Percentiles rank a stretch among this genome's conserved stretches.
Conservation (phyloP, 495 filamentous ascomycete species). For the Hyaloscypha variabilis region DNA sequence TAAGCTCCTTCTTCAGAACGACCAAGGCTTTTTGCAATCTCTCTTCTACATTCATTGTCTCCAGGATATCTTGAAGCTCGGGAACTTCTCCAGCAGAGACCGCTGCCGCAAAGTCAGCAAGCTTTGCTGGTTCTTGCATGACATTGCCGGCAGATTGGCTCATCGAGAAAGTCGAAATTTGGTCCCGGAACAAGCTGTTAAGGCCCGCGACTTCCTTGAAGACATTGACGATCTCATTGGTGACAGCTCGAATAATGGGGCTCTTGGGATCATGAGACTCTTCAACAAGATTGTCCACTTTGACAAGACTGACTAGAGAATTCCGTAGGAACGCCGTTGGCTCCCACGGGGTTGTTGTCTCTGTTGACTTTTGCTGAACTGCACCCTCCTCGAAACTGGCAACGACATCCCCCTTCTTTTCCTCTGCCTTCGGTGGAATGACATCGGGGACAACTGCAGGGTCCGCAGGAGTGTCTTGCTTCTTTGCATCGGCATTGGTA, state of each 20-base stretch:
- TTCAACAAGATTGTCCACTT: conserved; percentile 89
- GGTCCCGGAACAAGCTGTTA: conserved; percentile 95
- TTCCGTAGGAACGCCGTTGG: conserved; percentile 90
- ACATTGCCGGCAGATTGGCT: conserved; percentile 93
- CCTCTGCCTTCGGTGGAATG: conserved; percentile 39
- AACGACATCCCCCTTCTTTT: conserved; percentile 90
- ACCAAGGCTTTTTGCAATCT: conserved; percentile 86
- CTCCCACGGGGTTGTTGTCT: conserved; percentile 64
- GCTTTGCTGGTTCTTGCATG: conserved; percentile 88
- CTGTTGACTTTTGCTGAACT: conserved; percentile 48
- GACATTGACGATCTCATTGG: conserved; percentile 96
- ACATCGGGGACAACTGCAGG: conserved; percentile 23
- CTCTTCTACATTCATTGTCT: conserved; percentile 84
- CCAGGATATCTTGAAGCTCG: conserved; percentile 93
- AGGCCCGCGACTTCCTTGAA: conserved; percentile 95
- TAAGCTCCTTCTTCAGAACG: conserved; percentile 95
- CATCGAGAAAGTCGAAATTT: conserved; percentile 96
- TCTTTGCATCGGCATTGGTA: conserved; percentile 41
- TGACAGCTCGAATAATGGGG: conserved; percentile 83
- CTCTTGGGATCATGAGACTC: conserved; percentile 89
- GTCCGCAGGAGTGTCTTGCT: conserved; percentile 46
- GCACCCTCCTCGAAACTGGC: conserved; percentile 92
- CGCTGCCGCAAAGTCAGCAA: conserved; percentile 96
- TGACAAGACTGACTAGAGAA: conserved; percentile 88
- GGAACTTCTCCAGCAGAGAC: conserved; percentile 87